A percentile compares a stretch with the other conserved stretches of the same genome.
phyloP scores from a whole-genome alignment of 75 land plant species.

The Adiantum capillusveneris region DNA sequence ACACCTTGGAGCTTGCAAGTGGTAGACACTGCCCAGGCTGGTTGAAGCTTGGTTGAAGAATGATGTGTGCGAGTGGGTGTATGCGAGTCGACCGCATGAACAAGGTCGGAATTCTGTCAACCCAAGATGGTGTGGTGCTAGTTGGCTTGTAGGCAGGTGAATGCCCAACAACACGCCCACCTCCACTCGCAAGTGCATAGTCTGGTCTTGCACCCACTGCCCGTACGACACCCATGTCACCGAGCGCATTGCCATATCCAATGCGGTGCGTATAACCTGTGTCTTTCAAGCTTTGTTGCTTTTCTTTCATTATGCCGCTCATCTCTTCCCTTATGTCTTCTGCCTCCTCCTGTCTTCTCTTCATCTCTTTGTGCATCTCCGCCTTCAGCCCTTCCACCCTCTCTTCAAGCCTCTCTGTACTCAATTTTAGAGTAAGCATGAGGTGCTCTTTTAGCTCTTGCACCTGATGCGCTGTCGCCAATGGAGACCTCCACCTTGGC shows the following conservation, averaged over 20 bases:
- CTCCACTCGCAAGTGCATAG: slow-evolving; percentile 81
- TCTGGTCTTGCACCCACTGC: slow-evolving; percentile 46
- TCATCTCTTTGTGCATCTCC: slow-evolving; percentile 45
- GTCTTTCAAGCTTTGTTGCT: slow-evolving; percentile 27
- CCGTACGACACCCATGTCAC: no score
- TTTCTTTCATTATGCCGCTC: slow-evolving; percentile 18
- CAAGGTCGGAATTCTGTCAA: not conserved
- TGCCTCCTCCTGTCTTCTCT: slow-evolving; percentile 40
- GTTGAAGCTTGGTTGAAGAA: slow-evolving; percentile 91
- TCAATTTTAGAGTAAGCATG: slow-evolving; percentile 32
- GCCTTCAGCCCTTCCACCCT: slow-evolving; percentile 38
- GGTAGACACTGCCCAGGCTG: slow-evolving; percentile 95
- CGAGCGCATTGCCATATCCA: not conserved
- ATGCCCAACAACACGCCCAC: slow-evolving; percentile 67
- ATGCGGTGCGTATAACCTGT: slow-evolving; percentile 40
- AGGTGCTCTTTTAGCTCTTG: not conserved
- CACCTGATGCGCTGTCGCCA: not conserved
- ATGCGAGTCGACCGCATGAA: not conserved
- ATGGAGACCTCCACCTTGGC: no score
- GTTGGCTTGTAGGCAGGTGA: slow-evolving; percentile 40
- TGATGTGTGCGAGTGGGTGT: slow-evolving; percentile 47
- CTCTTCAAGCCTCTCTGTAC: slow-evolving; percentile 56
- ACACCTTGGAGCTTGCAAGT: slow-evolving; percentile 66
- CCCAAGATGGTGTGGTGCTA: slow-evolving; percentile 12
- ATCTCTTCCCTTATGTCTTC: slow-evolving; percentile 28